Percentiles rank a stretch among this genome's conserved stretches.
phyloP scores from a whole-genome alignment of 768 basidiomycete genomes.

The Lactarius sp. region DNA sequence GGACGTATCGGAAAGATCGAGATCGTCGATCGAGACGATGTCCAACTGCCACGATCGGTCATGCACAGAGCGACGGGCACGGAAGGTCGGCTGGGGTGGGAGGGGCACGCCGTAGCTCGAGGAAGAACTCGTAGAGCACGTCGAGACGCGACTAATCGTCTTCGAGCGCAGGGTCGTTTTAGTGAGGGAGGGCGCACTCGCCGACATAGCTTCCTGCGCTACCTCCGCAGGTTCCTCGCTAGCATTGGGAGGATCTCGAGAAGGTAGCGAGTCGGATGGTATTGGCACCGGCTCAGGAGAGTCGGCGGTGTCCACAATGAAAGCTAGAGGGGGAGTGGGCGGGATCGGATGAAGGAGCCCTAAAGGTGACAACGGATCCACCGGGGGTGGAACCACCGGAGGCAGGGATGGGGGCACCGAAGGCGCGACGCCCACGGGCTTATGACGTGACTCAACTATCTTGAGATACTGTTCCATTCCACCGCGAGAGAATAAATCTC shows the following conservation, averaged over 20 bases:
- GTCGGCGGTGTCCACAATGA: background rate
- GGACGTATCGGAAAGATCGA: slow-evolving; percentile 75
- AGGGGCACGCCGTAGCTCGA: slow-evolving; percentile 25
- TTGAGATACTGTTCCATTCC: slow-evolving; percentile 65
- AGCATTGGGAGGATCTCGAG: background rate
- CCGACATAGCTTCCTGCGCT: background rate
- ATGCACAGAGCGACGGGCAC: slow-evolving; percentile 29
- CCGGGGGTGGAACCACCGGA: slow-evolving; percentile 15
- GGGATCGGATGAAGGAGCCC: background rate
- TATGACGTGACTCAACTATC: slow-evolving; percentile 40
- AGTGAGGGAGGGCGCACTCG: background rate
- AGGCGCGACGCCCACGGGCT: slow-evolving; percentile 3
- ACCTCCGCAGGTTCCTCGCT: background rate
- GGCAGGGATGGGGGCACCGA: slow-evolving; percentile 19
- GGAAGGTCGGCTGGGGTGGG: slow-evolving; percentile 15
- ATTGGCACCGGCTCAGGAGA: background rate
- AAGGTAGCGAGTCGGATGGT: background rate
- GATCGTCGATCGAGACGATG: slow-evolving; percentile 71
- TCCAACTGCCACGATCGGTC: slow-evolving; percentile 59
- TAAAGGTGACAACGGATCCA: slow-evolving; percentile 16
- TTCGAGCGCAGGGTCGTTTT: slow-evolving; percentile 7
- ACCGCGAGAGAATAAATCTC: slow-evolving; percentile 54
- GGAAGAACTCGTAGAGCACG: slow-evolving; percentile 24
- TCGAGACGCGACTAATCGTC: slow-evolving; percentile 10
- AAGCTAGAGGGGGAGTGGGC: background rate